These are phyloP conservation scores for Aspergillus ustus DNA, from an alignment of 2,329 filamentous ascomycete species.

Conservation along the genomic window DNA sequence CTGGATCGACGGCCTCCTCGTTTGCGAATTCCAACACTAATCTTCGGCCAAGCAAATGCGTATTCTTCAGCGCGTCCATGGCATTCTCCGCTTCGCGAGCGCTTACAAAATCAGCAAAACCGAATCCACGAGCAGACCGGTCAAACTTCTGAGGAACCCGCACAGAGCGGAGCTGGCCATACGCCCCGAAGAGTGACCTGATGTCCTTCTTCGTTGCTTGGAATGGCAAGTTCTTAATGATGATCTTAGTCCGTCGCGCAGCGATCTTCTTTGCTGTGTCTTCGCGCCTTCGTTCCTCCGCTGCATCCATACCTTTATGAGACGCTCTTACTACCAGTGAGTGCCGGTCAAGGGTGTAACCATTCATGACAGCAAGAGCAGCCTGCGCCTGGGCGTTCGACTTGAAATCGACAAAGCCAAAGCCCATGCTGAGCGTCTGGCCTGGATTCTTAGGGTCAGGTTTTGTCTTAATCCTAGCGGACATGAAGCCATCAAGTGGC, in stretches of 20 bases:
- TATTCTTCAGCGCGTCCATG: conserved; percentile 87
- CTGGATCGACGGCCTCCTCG: conserved; percentile 85
- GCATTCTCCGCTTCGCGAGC: conserved; percentile 88
- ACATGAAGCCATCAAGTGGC: conserved; percentile 83
- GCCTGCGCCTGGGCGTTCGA: conserved; percentile 77
- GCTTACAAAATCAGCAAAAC: conserved; percentile 94
- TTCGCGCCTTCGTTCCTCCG: conserved; percentile 80
- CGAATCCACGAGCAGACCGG: conserved; percentile 85
- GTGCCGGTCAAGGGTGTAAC: conserved; percentile 83
- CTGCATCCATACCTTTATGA: conserved; percentile 84
- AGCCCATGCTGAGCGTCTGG: conserved; percentile 92
- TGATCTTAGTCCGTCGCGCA: conserved; percentile 81
- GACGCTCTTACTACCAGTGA: conserved; percentile 83
- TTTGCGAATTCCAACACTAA: conserved; percentile 91
- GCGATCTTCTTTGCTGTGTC: conserved; percentile 82
- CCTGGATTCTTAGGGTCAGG: conserved; percentile 87
- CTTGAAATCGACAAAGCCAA: conserved; percentile 90
- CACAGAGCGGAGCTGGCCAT: conserved; percentile 89
- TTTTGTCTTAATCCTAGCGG: conserved; percentile 90
- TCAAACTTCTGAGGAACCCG: conserved; percentile 96
- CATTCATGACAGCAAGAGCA: conserved; percentile 84
- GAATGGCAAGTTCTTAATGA: conserved; percentile 98
- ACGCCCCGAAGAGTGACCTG: conserved; percentile 80
- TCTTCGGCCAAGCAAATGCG: conserved; percentile 86
- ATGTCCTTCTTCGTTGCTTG: conserved; percentile 94